A percentile compares a stretch with the other conserved stretches of the same genome.
Evolutionary conservation across 805 yeast genomes (phyloP).

Genomic region (Barnettozyma vustinii): DNA sequence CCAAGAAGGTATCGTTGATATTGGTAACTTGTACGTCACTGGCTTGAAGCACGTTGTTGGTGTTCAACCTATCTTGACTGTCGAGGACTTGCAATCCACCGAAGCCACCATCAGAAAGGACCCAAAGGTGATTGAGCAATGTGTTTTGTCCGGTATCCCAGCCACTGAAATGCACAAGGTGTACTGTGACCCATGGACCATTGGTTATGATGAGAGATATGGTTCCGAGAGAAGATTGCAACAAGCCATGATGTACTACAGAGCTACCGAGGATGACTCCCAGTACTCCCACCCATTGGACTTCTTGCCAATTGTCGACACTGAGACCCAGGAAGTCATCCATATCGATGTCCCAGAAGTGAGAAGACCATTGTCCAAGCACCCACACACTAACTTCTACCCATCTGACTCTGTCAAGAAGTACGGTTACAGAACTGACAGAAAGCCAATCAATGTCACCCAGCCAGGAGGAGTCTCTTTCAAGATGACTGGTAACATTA

Average conservation of each 20-base stretch:
- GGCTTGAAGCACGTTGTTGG: constrained; percentile 47
- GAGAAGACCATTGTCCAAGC: constrained; percentile 66
- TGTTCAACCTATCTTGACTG: constrained; percentile 71
- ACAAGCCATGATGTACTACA: constrained; percentile 76
- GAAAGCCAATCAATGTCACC: constrained; percentile 61
- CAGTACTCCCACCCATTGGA: constrained; percentile 66
- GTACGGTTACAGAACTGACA: constrained; percentile 59
- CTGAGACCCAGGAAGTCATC: constrained; percentile 62
- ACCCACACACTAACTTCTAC: constrained; percentile 65
- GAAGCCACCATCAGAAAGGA: constrained; percentile 66
- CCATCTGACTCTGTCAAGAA: constrained; percentile 57
- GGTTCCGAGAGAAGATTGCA: constrained; percentile 70
- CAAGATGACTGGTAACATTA: constrained; percentile 59
- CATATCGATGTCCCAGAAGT: constrained; percentile 71
- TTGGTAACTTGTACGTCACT: constrained; percentile 42
- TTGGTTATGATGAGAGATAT: constrained; percentile 73
- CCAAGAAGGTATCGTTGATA: constrained; percentile 65
- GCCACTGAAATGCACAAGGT: constrained; percentile 40
- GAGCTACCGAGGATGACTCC: constrained; percentile 71
- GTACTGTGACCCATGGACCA: constrained; percentile 67
- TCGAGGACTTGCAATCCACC: constrained; percentile 56
- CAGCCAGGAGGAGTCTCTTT: constrained; percentile 85
- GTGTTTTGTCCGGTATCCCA: constrained; percentile 65
- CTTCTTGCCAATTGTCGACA: constrained; percentile 78
- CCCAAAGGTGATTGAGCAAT: constrained; percentile 67